Percentiles rank a stretch among this genome's conserved stretches.
These are phyloP conservation scores for Solanum aculeatissimum DNA, from an alignment of 305 asterid species.

Conservation along the genomic window DNA sequence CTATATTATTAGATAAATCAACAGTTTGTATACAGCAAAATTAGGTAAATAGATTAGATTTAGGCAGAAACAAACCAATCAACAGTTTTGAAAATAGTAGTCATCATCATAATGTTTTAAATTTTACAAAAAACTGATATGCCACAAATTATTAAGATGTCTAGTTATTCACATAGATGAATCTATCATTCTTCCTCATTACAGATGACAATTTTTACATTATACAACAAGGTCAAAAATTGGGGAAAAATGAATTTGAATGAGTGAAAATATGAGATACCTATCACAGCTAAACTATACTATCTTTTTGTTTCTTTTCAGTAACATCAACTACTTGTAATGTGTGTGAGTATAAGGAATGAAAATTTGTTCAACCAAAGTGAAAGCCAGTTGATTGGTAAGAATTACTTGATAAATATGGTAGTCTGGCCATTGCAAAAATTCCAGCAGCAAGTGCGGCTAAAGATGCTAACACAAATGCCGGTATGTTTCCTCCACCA, in stretches of 20 bases:
- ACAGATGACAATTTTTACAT: neutral
- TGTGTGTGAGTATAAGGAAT: neutral
- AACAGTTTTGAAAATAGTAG: neutral
- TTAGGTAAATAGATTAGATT: neutral
- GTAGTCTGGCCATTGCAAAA: slow-evolving; percentile 62
- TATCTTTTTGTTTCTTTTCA: neutral
- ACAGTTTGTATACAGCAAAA: neutral
- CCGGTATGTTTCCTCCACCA: slow-evolving; percentile 98
- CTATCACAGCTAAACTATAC: neutral
- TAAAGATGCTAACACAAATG: slow-evolving; percentile 80
- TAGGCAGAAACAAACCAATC: neutral
- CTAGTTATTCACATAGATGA: neutral
- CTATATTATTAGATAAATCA: neutral
- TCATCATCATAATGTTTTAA: neutral
- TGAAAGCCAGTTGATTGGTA: slow-evolving; percentile 71
- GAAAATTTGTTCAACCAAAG: slow-evolving; percentile 31
- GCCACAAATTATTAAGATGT: neutral
- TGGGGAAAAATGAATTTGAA: neutral
- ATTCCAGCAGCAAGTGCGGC: slow-evolving; percentile 72
- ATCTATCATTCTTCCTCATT: neutral
- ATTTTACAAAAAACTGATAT: neutral
- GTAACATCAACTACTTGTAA: neutral
- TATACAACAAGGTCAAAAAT: neutral
- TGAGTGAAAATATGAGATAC: neutral
- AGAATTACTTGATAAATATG: slow-evolving; percentile 56